Percentiles rank a stretch among this genome's conserved stretches.
These are phyloP conservation scores for Trichoderma lentiforme DNA, from an alignment of 2,329 filamentous ascomycete species.

Conservation along the genomic window DNA sequence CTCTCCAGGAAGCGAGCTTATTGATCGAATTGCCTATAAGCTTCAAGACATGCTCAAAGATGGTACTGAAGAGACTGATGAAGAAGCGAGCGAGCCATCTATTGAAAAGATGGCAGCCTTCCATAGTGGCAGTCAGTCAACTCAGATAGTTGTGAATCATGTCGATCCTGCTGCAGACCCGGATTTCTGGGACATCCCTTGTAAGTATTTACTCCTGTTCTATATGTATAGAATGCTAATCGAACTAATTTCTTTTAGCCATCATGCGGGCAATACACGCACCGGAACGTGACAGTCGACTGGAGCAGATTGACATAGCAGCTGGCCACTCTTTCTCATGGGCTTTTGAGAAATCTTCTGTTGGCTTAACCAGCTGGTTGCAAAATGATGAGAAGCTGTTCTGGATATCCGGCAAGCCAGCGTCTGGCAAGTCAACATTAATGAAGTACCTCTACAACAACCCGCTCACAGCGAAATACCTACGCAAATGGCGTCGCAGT, in stretches of 20 bases:
- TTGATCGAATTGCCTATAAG: background rate
- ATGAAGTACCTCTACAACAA: background rate
- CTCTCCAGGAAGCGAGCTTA: background rate
- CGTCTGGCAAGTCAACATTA: slow-evolving; percentile 10
- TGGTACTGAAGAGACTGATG: no score
- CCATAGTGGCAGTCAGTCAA: fast-evolving
- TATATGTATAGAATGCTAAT: background rate
- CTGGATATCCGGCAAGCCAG: slow-evolving; percentile 3
- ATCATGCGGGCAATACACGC: background rate
- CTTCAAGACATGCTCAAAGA: background rate
- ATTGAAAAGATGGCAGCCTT: background rate
- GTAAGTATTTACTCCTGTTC: background rate
- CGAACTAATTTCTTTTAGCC: background rate
- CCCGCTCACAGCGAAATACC: background rate
- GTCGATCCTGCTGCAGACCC: background rate
- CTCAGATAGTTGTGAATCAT: background rate
- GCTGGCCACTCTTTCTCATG: background rate
- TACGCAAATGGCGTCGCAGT: background rate
- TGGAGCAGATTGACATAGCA: background rate
- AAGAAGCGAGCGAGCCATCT: background rate
- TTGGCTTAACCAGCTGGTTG: background rate
- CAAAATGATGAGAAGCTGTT: background rate
- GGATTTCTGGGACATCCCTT: slow-evolving; percentile 1
- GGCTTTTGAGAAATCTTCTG: background rate
- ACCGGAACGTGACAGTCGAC: background rate